Evolutionary conservation across 169 alveolate genomes (phyloP).

Genomic region (Eimeria brunetti): DNA sequence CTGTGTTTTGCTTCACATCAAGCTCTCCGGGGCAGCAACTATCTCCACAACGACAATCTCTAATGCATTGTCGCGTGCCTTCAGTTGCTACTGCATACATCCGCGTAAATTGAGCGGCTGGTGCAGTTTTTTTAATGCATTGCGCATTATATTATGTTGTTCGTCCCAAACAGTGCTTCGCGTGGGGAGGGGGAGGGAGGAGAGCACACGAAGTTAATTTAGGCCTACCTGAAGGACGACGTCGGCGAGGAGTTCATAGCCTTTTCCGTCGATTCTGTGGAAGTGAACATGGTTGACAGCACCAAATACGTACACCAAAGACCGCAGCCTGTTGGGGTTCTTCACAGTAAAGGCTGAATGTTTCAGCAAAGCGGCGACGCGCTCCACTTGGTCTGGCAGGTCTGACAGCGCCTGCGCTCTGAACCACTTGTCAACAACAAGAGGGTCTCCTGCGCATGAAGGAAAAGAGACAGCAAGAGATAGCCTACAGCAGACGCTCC

Average conservation of each 20-base stretch:
- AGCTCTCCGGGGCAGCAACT: background rate
- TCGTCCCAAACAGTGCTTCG: too few species aligned
- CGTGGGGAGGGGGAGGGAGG: background rate
- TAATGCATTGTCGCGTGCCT: background rate
- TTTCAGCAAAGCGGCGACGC: constrained; percentile 54
- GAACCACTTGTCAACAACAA: constrained; percentile 79
- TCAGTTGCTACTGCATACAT: background rate
- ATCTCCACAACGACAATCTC: background rate
- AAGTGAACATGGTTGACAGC: constrained; percentile 33
- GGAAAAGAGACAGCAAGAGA: background rate
- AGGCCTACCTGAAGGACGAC: constrained; percentile 34
- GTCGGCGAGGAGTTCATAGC: constrained; percentile 80
- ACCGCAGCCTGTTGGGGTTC: constrained; percentile 81
- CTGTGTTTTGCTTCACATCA: background rate
- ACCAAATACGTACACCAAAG: constrained; percentile 27
- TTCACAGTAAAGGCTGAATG: constrained; percentile 75
- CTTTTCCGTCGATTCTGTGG: constrained; percentile 78
- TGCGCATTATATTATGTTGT: too few species aligned
- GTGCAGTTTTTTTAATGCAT: background rate
- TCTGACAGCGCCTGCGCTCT: constrained; percentile 80
- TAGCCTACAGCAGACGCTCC: background rate
- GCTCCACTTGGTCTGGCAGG: constrained; percentile 74
- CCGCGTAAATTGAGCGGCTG: too few species aligned
- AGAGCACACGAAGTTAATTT: background rate
- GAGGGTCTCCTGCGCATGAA: constrained; percentile 68